Evolutionary conservation across 164 flowering plant genomes (phyloP).

Genomic region (Tetrastigma voinierianum): DNA sequence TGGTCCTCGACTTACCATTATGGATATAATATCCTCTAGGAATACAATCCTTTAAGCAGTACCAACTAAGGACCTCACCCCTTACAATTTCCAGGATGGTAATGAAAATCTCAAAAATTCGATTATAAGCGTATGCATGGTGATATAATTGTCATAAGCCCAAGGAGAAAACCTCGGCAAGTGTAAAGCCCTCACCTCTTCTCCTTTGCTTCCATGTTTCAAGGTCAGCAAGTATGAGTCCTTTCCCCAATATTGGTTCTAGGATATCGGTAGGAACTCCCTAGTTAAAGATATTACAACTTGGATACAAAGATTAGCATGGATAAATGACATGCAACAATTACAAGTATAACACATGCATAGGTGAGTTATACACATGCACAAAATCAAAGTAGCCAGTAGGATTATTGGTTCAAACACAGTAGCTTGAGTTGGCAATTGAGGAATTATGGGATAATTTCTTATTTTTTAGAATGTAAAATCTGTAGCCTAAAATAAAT

Average conservation of each 20-base stretch:
- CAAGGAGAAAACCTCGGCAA: background rate
- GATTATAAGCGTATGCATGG: background rate
- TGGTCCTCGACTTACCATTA: too few species aligned
- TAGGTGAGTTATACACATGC: background rate
- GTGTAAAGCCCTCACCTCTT: slow-evolving; percentile 54
- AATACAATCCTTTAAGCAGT: too few species aligned
- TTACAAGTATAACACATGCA: background rate
- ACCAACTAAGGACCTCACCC: too few species aligned
- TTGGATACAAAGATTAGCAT: background rate
- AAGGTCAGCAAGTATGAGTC: slow-evolving; percentile 96
- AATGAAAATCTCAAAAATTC: too few species aligned
- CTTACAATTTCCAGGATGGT: too few species aligned
- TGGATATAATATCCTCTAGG: too few species aligned
- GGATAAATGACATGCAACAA: slow-evolving; percentile 3
- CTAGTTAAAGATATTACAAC: slow-evolving; percentile 28
- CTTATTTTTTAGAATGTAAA: too few species aligned
- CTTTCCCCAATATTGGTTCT: slow-evolving; percentile 99
- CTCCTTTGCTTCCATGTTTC: slow-evolving; percentile 95
- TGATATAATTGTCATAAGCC: background rate
- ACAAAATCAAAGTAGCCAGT: too few species aligned
- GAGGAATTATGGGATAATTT: too few species aligned
- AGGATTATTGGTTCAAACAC: too few species aligned
- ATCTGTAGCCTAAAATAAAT: too few species aligned
- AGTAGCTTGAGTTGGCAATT: too few species aligned
- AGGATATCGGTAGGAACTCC: slow-evolving; percentile 98